These are phyloP conservation scores for Cylindrodendrum hubeiense DNA, from an alignment of 2,329 filamentous ascomycete genomes.

Conservation along the genomic window DNA sequence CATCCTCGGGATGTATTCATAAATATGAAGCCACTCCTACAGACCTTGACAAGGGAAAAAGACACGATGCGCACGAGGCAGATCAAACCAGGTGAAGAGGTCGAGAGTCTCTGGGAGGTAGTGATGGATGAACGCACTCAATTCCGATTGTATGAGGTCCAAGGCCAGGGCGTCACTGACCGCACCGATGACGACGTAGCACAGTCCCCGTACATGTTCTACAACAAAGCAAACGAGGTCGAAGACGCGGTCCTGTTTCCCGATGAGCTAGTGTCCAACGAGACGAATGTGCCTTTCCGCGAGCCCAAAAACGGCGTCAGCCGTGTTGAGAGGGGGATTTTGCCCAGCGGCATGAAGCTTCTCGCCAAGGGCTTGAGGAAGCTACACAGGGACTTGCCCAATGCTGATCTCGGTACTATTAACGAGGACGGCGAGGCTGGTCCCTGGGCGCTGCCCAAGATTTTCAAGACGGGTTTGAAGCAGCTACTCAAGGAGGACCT, in stretches of 20 bases:
- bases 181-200: slow-evolving; percentile 13
- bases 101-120: slow-evolving; percentile 40
- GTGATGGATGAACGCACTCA: slow-evolving; percentile 33
- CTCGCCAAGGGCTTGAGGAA: slow-evolving; percentile 31
- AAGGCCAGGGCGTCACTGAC: slow-evolving; percentile 10
- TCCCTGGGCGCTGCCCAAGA: slow-evolving; percentile 37
- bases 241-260: slow-evolving; percentile 45
- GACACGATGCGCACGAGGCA: slow-evolving; percentile 41
- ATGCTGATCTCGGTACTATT: not conserved
- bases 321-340: slow-evolving; percentile 29
- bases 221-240: slow-evolving; percentile 38
- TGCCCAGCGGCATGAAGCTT: slow-evolving; percentile 26
- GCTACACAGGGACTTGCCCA: slow-evolving; percentile 2
- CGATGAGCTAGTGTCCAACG: slow-evolving; percentile 33
- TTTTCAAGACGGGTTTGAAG: slow-evolving; percentile 39
- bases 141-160: slow-evolving; percentile 30
- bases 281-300: slow-evolving; percentile 33
- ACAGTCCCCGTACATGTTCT: slow-evolving; percentile 39
- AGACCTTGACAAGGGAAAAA: slow-evolving; percentile 36
- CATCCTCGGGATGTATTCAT: slow-evolving; percentile 37
- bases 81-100: slow-evolving; percentile 40
- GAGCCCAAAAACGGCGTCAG: slow-evolving; percentile 39
- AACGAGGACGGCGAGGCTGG: slow-evolving; percentile 26
- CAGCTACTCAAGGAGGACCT: slow-evolving; percentile 21
- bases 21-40: slow-evolving; percentile 40